Percentiles rank a stretch among this genome's conserved stretches.
phyloP scores from a whole-genome alignment of 2,329 filamentous ascomycete species.

The Fusarium redolens region DNA sequence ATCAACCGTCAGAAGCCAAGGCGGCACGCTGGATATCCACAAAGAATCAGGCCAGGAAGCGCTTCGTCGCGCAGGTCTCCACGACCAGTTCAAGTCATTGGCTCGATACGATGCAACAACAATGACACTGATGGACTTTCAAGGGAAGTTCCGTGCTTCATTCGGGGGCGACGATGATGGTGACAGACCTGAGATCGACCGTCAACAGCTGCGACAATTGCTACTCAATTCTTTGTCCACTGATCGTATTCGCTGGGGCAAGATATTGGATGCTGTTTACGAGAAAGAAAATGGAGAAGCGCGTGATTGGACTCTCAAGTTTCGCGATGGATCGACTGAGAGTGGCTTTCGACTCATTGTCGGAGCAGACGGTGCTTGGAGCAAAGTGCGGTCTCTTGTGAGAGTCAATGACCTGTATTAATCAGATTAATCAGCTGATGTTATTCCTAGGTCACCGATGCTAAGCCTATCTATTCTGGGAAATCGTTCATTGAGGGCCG shows the following conservation, averaged over 20 bases:
- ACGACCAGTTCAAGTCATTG: not conserved
- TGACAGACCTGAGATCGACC: conserved; percentile 4
- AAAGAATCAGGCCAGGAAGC: not conserved
- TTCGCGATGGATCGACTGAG: not conserved
- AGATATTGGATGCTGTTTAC: not conserved
- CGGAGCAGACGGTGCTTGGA: conserved; percentile 11
- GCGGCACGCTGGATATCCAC: conserved; percentile 1
- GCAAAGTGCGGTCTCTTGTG: not conserved
- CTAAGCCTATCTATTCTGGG: not conserved
- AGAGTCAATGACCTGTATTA: fast-evolving
- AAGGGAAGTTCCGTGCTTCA: not conserved
- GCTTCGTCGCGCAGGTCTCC: not conserved
- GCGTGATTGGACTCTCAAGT: not conserved
- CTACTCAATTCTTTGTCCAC: not conserved
- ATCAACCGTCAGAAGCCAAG: not conserved
- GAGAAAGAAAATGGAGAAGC: fast-evolving
- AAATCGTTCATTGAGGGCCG: not conserved
- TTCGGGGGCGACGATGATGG: not conserved
- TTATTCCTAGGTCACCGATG: not conserved
- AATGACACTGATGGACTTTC: conserved; percentile 5
- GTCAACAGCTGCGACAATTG: not conserved
- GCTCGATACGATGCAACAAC: not conserved
- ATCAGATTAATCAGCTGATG: fast-evolving
- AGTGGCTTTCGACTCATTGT: conserved; percentile 4
- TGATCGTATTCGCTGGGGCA: conserved; percentile 1